phyloP scores from a whole-genome alignment of 106 monocot genomes.

The Chionographis japonica region DNA sequence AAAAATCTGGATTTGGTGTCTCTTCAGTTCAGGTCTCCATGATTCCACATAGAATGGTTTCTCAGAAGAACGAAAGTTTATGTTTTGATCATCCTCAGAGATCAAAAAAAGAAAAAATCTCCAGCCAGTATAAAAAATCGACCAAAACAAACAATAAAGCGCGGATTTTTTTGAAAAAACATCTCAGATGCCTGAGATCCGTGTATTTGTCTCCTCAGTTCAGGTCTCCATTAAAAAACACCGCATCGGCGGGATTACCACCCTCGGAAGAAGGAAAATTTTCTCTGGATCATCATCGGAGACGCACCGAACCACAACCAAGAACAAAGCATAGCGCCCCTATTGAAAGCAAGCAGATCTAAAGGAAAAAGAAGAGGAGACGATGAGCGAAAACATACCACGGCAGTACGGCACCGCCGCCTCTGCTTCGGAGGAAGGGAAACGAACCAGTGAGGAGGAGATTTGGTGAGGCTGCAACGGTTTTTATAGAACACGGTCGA shows the following conservation, averaged over 20 bases:
- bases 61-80: slow-evolving; percentile 10
- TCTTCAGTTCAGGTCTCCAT: slow-evolving; percentile 13
- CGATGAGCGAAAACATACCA: background rate
- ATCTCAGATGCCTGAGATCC: too few species aligned
- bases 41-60: background rate
- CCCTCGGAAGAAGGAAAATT: slow-evolving; percentile 34
- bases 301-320: background rate
- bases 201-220: slow-evolving; percentile 12
- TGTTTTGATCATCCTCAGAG: slow-evolving; percentile 1
- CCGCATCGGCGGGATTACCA: slow-evolving; percentile 9
- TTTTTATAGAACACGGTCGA: too few species aligned
- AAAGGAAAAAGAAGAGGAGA: background rate
- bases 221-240: slow-evolving; percentile 22
- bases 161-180: background rate
- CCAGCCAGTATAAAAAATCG: too few species aligned
- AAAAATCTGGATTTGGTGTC: background rate
- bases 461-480: too few species aligned
- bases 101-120: background rate
- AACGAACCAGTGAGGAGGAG: too few species aligned
- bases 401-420: too few species aligned
- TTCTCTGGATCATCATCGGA: slow-evolving; percentile 19
- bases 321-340: background rate
- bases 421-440: too few species aligned
- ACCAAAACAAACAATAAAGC: background rate
- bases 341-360: background rate